Evolutionary conservation across 2,329 filamentous ascomycete genomes (phyloP).

Genomic region (Fusarium nygamai): DNA sequence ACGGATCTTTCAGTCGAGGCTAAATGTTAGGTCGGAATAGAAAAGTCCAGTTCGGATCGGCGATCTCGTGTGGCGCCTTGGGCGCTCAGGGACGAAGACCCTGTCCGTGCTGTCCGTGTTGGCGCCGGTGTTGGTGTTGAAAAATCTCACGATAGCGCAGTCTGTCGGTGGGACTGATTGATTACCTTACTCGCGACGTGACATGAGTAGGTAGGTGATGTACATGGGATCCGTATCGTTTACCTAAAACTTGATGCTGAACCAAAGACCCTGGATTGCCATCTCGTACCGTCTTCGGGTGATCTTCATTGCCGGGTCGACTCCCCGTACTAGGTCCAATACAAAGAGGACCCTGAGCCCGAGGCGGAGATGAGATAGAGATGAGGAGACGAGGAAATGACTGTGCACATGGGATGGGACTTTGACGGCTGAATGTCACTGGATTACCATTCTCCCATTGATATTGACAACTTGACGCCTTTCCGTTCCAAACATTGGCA

Average conservation of each 20-base stretch:
- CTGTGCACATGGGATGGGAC: slow-evolving; percentile 10
- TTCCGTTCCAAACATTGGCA: not conserved
- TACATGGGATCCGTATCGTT: not conserved
- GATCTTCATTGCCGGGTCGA: slow-evolving; percentile 32
- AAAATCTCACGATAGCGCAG: slow-evolving; percentile 20
- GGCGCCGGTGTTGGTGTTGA: slow-evolving; percentile 14
- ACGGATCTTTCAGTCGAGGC: slow-evolving; percentile 41
- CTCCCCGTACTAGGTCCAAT: slow-evolving; percentile 10
- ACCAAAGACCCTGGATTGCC: slow-evolving; percentile 6
- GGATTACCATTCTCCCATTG: not conserved
- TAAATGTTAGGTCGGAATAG: not conserved
- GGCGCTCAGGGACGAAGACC: slow-evolving; percentile 17
- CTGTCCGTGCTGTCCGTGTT: slow-evolving; percentile 17
- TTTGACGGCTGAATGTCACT: slow-evolving; percentile 2
- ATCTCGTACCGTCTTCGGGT: slow-evolving; percentile 6
- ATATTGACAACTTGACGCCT: not conserved
- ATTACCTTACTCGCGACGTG: slow-evolving; percentile 19
- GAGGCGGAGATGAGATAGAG: slow-evolving; percentile 15
- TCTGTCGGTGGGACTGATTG: slow-evolving; percentile 6
- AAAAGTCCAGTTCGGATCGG: slow-evolving; percentile 17
- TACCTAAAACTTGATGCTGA: not conserved
- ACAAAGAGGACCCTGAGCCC: not conserved
- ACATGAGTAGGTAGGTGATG: not conserved
- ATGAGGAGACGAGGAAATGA: slow-evolving; percentile 20
- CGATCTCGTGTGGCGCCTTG: slow-evolving; percentile 21